phyloP scores from a whole-genome alignment of 164 flowering plant species.

The Magnolia sinica region DNA sequence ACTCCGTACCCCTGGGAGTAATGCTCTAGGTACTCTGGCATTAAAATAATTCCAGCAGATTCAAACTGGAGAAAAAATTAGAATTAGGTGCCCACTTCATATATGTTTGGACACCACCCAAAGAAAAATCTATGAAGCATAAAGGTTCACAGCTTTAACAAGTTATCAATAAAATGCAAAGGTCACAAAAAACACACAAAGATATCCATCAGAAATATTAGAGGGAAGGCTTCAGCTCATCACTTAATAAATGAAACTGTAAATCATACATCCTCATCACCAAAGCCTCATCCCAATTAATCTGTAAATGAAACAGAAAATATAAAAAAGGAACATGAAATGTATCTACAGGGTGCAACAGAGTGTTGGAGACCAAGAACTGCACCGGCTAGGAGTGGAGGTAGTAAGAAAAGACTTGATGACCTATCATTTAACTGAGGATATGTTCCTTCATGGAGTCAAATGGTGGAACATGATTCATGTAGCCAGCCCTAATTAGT shows the following conservation, averaged over 20 bases:
- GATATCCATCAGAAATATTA: not conserved
- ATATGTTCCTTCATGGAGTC: too few species aligned
- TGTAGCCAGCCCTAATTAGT: too few species aligned
- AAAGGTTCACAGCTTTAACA: not conserved
- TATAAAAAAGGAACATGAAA: too few species aligned
- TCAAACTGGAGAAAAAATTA: constrained; percentile 23
- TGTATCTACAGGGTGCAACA: too few species aligned
- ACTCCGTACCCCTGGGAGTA: constrained; percentile 84
- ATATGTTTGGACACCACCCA: constrained; percentile 20
- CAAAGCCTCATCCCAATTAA: not conserved
- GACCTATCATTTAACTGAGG: too few species aligned
- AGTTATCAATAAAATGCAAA: too few species aligned
- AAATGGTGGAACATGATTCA: too few species aligned
- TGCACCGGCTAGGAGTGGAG: too few species aligned
- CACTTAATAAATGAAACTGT: not conserved
- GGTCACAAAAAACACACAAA: not conserved
- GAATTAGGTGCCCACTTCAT: constrained; percentile 25
- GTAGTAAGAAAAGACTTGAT: too few species aligned
- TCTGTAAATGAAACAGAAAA: not conserved
- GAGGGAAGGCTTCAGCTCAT: not conserved
- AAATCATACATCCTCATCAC: not conserved
- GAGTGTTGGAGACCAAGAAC: too few species aligned
- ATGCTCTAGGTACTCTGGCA: constrained; percentile 79
- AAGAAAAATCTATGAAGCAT: constrained; percentile 5
- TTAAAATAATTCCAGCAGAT: constrained; percentile 30